Percentiles rank a stretch among this genome's conserved stretches.
phyloP scores from a whole-genome alignment of 2,329 filamentous ascomycete species.

The Cytospora chrysosperma region DNA sequence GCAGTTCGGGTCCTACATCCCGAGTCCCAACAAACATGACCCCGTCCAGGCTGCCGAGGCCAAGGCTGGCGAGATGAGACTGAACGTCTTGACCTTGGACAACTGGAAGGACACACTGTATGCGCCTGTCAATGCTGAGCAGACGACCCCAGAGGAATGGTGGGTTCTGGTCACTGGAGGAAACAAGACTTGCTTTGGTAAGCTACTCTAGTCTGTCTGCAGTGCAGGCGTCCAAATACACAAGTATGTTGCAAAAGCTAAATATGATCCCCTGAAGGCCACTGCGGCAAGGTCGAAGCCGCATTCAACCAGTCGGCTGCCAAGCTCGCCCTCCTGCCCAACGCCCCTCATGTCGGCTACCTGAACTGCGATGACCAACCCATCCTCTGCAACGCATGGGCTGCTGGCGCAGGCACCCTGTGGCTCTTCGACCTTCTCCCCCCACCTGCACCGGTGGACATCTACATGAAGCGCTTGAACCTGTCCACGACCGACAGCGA shows the following conservation, averaged over 20 bases:
- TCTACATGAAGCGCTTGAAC: constrained; percentile 67
- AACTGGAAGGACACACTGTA: constrained; percentile 72
- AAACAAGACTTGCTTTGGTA: constrained; percentile 75
- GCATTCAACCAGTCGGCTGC: constrained; percentile 66
- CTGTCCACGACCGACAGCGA: constrained; percentile 64
- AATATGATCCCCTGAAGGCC: constrained; percentile 45
- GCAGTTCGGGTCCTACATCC: constrained; percentile 54
- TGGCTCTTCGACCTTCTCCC: constrained; percentile 69
- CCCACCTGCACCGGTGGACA: constrained; percentile 60
- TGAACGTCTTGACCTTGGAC: constrained; percentile 61
- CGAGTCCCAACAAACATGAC: constrained; percentile 35
- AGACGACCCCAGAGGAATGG: constrained; percentile 70
- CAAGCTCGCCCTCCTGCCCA: constrained; percentile 59
- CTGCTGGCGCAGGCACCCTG: constrained; percentile 60
- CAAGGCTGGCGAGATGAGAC: constrained; percentile 50
- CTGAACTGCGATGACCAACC: constrained; percentile 74
- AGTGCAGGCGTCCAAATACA: background rate
- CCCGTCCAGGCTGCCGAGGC: constrained; percentile 47
- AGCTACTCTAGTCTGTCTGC: constrained; percentile 27
- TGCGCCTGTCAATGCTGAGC: constrained; percentile 56
- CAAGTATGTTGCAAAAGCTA: constrained; percentile 2
- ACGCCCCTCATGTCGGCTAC: constrained; percentile 64
- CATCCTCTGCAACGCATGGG: constrained; percentile 74
- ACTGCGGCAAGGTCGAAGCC: constrained; percentile 62
- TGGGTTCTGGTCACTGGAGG: constrained; percentile 71